These are phyloP conservation scores for Leccinum subgranulosum DNA, from an alignment of 768 basidiomycete genomes.

Conservation along the genomic window DNA sequence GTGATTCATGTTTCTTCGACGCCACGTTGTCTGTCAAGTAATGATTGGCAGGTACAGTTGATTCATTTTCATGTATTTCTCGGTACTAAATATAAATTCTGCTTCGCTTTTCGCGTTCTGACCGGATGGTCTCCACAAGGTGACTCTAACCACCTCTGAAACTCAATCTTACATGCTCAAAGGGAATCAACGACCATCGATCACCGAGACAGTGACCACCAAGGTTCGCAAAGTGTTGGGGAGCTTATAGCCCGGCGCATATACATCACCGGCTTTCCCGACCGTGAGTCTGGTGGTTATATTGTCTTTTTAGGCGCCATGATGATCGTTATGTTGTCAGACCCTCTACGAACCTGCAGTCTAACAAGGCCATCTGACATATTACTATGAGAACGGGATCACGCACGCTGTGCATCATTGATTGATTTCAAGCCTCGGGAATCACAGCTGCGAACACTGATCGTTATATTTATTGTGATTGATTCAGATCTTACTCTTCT, in stretches of 20 bases:
- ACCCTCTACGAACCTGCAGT: background rate
- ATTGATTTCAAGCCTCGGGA: too few relatives aligned
- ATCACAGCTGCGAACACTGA: too few relatives aligned
- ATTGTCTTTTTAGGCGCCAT: background rate
- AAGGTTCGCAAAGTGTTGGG: background rate
- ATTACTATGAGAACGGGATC: too few relatives aligned
- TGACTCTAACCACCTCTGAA: background rate
- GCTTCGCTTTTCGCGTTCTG: background rate
- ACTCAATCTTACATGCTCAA: background rate
- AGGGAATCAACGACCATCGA: background rate
- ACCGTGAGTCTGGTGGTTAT: background rate
- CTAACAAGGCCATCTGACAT: too few relatives aligned
- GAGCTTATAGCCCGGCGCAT: background rate
- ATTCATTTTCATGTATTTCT: background rate
- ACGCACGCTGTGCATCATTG: too few relatives aligned
- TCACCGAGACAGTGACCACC: background rate
- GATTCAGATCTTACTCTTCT: too few relatives aligned
- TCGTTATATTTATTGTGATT: too few relatives aligned
- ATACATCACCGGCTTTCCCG: background rate
- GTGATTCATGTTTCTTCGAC: background rate
- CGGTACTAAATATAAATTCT: background rate
- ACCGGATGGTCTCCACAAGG: background rate
- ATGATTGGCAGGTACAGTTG: background rate
- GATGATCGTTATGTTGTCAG: background rate
- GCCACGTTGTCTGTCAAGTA: too few relatives aligned